Evolutionary conservation across 495 filamentous ascomycete genomes (phyloP), one percentile per base, ranked within the genome.

Genomic region (Oleoguttula mirabilis): DNA sequence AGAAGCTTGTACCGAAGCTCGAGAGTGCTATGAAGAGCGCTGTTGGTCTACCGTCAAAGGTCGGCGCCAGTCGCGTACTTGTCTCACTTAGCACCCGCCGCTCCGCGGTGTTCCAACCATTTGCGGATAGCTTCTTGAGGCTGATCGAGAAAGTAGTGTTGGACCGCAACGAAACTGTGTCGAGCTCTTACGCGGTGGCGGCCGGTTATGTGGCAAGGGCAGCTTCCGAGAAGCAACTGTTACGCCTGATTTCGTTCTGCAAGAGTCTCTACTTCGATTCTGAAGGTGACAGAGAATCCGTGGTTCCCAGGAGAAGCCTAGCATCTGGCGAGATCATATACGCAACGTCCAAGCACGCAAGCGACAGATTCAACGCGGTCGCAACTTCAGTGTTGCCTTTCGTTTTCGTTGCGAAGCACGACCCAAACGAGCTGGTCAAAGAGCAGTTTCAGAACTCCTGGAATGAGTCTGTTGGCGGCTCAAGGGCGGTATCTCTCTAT

Each of bases 131-230:
- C 16, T 84, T 94, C 52, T 71, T 94, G 21, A 77, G 79, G 50
- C 61, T 81, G 10, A 68, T 93, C 37, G 71, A 80, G 50, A 87
- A 82, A 55, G 75, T 84, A 32, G 71, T 90, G 10, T 70, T 88
- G 10, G 90, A 95, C 57, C 77, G 81, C 21, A 98, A 95, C 51
- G 84, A 93, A 49, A 86, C 90, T 1, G 84, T 95, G 25, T 82
- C 76, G 55, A 76, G 77, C 35, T 82, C 77, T 4, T 98, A 94
- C 59, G 88, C 87, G 3, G 74, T 78, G 46, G 78, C 86, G 7
- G 72, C 83, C 25, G 90, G 88, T 2, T 98, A 98, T 60, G 60
- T 95, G 34, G 65, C 87, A 21, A 73, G 88, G 21, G 63, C 84
- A 2, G 82, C 80, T 19, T 73, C 75, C 1, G 74, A 87, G 39